phyloP scores from a whole-genome alignment of 495 filamentous ascomycete genomes.

The Podospora comata region DNA sequence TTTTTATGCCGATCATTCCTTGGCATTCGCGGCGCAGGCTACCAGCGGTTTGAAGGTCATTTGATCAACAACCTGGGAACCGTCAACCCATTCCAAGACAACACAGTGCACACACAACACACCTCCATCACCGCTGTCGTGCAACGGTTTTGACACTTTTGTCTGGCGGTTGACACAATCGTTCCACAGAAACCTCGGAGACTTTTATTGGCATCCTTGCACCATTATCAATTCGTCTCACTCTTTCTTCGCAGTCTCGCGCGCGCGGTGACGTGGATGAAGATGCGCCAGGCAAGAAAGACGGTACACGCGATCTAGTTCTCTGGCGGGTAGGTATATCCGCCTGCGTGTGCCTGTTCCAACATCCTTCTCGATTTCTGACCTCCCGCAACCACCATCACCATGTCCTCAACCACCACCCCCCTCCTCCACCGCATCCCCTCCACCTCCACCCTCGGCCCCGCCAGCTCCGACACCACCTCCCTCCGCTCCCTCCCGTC shows the following conservation, averaged over 20 bases:
- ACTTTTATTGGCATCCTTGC: neutral
- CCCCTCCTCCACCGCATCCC: constrained; percentile 25
- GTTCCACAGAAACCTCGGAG: neutral
- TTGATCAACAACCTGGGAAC: neutral
- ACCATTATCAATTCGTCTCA: neutral
- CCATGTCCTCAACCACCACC: neutral
- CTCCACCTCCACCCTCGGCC: constrained; percentile 35
- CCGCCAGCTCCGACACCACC: constrained; percentile 29
- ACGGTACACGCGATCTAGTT: neutral
- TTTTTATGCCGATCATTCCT: neutral
- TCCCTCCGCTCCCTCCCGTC: constrained; percentile 37
- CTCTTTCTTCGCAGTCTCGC: neutral
- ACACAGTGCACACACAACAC: too few relatives aligned
- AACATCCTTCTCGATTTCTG: neutral
- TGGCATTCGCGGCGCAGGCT: neutral
- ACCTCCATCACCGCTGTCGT: neutral
- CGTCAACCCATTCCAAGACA: neutral
- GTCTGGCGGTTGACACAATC: neutral
- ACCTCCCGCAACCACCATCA: neutral
- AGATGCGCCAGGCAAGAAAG: neutral
- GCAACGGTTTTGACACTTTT: neutral
- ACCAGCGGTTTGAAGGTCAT: neutral
- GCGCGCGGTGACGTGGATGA: neutral
- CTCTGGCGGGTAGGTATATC: neutral
- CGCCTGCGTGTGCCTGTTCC: too few relatives aligned